Evolutionary conservation across 805 yeast species (phyloP).

Genomic region (Yarrowia sp.): DNA sequence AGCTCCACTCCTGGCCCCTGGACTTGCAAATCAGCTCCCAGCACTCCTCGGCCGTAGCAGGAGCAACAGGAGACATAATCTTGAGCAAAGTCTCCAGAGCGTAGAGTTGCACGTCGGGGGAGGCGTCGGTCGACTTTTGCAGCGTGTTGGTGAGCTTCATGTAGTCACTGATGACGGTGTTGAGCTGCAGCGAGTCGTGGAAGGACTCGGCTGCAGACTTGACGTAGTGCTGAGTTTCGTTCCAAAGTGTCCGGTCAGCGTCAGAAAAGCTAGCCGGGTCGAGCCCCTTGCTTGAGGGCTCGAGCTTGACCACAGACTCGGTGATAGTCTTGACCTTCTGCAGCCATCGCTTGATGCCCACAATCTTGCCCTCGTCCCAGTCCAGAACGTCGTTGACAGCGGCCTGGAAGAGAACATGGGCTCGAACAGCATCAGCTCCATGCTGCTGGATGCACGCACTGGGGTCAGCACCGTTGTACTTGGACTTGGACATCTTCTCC

Average conservation of each 20-base stretch:
- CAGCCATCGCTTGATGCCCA: conserved; percentile 89
- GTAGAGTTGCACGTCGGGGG: conserved; percentile 55
- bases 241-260: conserved; percentile 64
- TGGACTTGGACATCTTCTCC: conserved; percentile 97
- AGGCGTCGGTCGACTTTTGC: conserved; percentile 51
- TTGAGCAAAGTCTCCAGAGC: conserved; percentile 62
- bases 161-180: conserved; percentile 86
- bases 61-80: conserved; percentile 81
- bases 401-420: conserved; percentile 91
- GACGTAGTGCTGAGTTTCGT: conserved; percentile 59
- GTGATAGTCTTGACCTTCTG: conserved; percentile 56
- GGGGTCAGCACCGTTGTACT: conserved; percentile 94
- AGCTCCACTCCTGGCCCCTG: conserved; percentile 51
- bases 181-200: conserved; percentile 65
- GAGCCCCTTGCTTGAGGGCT: conserved; percentile 22
- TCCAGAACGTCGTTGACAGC: conserved; percentile 80
- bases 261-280: conserved; percentile 48
- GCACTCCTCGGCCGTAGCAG: conserved; percentile 82
- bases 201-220: conserved; percentile 65
- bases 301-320: conserved; percentile 4
- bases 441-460: conserved; percentile 70
- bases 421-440: conserved; percentile 95
- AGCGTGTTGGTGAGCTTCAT: conserved; percentile 79
- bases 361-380: conserved; percentile 90
- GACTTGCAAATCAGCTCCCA: conserved; percentile 60